Conservation (phyloP, 2,329 filamentous ascomycete species). For the Exophiala sp. region DNA sequence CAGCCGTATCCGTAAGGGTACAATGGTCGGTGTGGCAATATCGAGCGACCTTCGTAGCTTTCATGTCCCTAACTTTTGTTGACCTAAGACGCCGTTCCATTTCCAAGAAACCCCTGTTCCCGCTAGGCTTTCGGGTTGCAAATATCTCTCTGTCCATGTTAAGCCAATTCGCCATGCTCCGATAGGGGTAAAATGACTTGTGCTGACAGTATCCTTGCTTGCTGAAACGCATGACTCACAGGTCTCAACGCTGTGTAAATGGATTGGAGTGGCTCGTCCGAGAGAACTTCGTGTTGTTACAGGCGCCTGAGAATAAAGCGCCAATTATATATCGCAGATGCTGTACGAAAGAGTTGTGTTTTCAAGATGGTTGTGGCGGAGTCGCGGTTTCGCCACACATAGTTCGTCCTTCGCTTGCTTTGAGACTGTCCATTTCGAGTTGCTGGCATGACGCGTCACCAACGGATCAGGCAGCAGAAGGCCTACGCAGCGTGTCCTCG, state of each 20-base stretch:
- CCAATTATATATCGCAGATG: slow-evolving; percentile 1
- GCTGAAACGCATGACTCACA: slow-evolving; percentile 16
- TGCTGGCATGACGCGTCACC: not conserved
- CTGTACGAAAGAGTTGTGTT: slow-evolving; percentile 5
- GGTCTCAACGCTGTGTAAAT: slow-evolving; percentile 4
- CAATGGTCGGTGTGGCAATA: not conserved
- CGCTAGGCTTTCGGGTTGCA: not conserved
- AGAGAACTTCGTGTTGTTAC: slow-evolving; percentile 16
- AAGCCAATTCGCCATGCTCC: slow-evolving; percentile 3
- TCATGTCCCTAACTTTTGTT: not conserved
- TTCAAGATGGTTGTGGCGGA: slow-evolving; percentile 15
- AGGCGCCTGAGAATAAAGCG: slow-evolving; percentile 11
- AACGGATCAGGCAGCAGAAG: slow-evolving; percentile 33
- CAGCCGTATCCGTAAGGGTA: not conserved
- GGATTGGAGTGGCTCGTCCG: not conserved
- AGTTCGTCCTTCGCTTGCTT: not conserved
- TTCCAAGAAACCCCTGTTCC: not conserved
- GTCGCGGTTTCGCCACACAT: slow-evolving; percentile 14
- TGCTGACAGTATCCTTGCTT: not conserved
- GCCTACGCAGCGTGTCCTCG: slow-evolving; percentile 69
- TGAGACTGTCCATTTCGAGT: not conserved
- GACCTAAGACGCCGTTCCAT: not conserved
- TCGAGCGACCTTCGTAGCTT: not conserved
- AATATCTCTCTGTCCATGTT: not conserved
- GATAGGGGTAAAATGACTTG: not conserved